Percentiles rank a stretch among this genome's conserved stretches.
Evolutionary conservation across 495 filamentous ascomycete species (phyloP).

Genomic region (Penicillium argentinense): DNA sequence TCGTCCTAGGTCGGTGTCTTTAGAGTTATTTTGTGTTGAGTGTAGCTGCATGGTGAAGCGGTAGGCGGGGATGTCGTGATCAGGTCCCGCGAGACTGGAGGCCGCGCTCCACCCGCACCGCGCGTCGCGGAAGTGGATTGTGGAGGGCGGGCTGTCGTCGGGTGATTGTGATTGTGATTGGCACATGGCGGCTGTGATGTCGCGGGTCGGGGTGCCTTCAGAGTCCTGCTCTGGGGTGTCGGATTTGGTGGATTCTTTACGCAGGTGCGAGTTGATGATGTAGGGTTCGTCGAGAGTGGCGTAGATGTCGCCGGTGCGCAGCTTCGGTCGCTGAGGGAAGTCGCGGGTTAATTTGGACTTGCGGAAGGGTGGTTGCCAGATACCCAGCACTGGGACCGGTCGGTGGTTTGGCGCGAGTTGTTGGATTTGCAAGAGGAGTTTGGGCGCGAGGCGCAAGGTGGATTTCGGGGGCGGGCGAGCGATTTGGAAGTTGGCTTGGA

Average conservation of each 20-base stretch:
- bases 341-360: constrained; percentile 25
- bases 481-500: constrained; percentile 35
- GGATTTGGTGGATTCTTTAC: constrained; percentile 11
- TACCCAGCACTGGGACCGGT: constrained; percentile 36
- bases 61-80: constrained; percentile 15
- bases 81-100: constrained; percentile 4
- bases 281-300: constrained; percentile 31
- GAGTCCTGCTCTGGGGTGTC: not conserved
- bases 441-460: constrained; percentile 30
- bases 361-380: constrained; percentile 36
- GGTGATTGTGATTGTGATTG: constrained; percentile 9
- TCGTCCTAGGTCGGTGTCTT: constrained; percentile 4
- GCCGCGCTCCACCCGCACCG: constrained; percentile 20
- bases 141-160: not conserved
- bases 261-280: constrained; percentile 2
- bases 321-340: constrained; percentile 24
- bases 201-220: constrained; percentile 5
- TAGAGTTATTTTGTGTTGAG: no score
- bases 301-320: constrained; percentile 34
- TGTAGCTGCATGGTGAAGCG: constrained; percentile 20
- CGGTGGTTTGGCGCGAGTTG: constrained; percentile 30
- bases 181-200: constrained; percentile 25
- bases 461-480: constrained; percentile 38
- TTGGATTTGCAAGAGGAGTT: constrained; percentile 41
- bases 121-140: constrained; percentile 22